Evolutionary conservation across 768 basidiomycete species (phyloP).

Genomic region (Mycena olivaceomarginata): DNA sequence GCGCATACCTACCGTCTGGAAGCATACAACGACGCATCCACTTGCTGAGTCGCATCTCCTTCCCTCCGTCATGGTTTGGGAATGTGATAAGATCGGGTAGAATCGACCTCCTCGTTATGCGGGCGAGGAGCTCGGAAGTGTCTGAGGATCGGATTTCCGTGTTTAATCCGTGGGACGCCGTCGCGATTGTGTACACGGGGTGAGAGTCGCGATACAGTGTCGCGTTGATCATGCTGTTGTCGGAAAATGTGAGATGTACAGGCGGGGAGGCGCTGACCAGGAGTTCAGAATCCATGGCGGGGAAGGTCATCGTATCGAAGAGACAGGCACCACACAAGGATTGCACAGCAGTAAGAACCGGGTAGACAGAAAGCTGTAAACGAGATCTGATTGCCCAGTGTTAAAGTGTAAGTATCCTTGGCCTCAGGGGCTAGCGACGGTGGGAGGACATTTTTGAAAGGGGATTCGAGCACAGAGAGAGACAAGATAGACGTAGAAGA

Average conservation of each 20-base stretch:
- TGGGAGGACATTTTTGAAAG: no score
- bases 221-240: slow-evolving; percentile 40
- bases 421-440: no score
- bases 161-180: slow-evolving; percentile 18
- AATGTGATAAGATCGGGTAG: slow-evolving; percentile 28
- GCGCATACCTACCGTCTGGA: slow-evolving; percentile 19
- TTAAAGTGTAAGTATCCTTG: no score
- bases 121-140: slow-evolving; percentile 12
- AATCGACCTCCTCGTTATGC: slow-evolving; percentile 26
- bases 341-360: no score
- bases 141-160: slow-evolving; percentile 15
- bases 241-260: slow-evolving; percentile 10
- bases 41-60: slow-evolving; percentile 31
- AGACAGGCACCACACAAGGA: neutral
- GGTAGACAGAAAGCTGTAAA: no score
- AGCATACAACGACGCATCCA: slow-evolving; percentile 32
- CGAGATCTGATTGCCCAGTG: no score
- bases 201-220: slow-evolving; percentile 15
- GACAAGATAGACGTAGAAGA: no score
- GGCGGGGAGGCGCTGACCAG: slow-evolving; percentile 28
- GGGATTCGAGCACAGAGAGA: no score
- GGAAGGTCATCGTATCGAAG: neutral
- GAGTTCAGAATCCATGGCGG: slow-evolving; percentile 35
- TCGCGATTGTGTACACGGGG: slow-evolving; percentile 30
- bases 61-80: slow-evolving; percentile 1